Evolutionary conservation across 805 yeast genomes (phyloP), one percentile per base, ranked within the genome.

Genomic region (Zygoascus ofunaensis): DNA sequence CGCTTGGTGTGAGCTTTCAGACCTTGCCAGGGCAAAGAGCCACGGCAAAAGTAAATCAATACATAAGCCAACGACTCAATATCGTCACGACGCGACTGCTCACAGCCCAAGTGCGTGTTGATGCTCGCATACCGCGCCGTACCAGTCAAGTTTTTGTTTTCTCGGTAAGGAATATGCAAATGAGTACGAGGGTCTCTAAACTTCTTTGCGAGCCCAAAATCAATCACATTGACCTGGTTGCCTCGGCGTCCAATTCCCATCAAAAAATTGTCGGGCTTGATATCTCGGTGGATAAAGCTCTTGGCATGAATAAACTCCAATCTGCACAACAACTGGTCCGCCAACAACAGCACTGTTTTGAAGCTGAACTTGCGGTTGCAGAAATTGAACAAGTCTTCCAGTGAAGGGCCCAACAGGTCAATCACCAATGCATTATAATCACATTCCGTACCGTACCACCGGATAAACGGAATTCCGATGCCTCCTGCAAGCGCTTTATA

Each of bases 11-110:
- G 96, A 4, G 98, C 98, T 64, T 92, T 90, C 54, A 92, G 73
- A 21, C 98, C 98, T 70, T 92, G 98, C 98, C 98, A 92, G 50
- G 98, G 98, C 58, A 92, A 71, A 47, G 86, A 85, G 38, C 98
- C 98, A 56, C 94, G 77, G 53, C 90, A 66, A 65, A 92, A 92
- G 66, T 92, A 92, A 71, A 92, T 84, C 59, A 92, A 87, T 5
- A 92, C 98, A 64, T 92, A 97, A 28, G 97, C 98, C 59, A 92
- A 72, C 45, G 95, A 86, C 69, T 92, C 98, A 56, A 90, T 74
- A 64, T 90, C 98, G 66, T 90, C 98, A 63, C 98, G 79, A 70
- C 98, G 80, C 56, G 87, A 80, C 68, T 90, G 98, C 64, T 90
- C 98, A 55, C 90, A 84, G 45, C 98, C 98, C 63, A 92, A 71